Conservation (phyloP, 73 alveolate species). For the Tetrahymena borealis region DNA sequence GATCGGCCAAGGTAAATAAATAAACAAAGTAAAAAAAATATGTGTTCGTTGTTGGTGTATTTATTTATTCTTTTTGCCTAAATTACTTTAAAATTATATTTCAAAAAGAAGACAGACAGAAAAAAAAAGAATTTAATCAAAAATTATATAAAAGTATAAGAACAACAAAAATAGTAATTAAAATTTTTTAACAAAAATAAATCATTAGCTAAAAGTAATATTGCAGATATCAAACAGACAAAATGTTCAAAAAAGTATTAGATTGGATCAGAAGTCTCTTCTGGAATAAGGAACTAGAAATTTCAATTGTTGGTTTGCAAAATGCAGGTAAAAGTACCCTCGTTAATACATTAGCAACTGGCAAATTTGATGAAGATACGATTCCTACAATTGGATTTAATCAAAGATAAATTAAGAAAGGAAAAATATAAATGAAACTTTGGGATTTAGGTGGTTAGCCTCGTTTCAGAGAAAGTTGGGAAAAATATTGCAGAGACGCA, state of each 20-base stretch:
- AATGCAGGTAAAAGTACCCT: constrained; percentile 84
- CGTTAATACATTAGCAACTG: constrained; percentile 66
- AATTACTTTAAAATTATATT: no score
- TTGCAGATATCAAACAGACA: neutral
- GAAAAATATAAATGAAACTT: constrained; percentile 54
- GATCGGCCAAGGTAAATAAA: no score
- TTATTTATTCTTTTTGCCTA: no score
- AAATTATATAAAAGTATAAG: no score
- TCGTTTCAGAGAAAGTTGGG: constrained; percentile 80
- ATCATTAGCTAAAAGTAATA: no score
- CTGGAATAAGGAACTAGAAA: constrained; percentile 63
- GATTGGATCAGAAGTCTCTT: constrained; percentile 53
- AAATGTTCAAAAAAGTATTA: constrained; percentile 40
- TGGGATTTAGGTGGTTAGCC: constrained; percentile 91
- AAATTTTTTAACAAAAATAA: no score
- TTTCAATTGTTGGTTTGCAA: constrained; percentile 68
- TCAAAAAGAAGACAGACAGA: no score
- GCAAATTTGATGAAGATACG: constrained; percentile 79
- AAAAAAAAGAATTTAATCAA: no score
- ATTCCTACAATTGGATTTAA: constrained; percentile 87
- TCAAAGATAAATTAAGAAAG: constrained; percentile 56
- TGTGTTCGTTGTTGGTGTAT: no score
- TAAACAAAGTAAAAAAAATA: no score
- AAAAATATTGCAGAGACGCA: constrained; percentile 73
- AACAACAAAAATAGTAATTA: no score